Evolutionary conservation across 371 early-diverging fungal species (phyloP).

Genomic region (Actinomortierella wolfii): DNA sequence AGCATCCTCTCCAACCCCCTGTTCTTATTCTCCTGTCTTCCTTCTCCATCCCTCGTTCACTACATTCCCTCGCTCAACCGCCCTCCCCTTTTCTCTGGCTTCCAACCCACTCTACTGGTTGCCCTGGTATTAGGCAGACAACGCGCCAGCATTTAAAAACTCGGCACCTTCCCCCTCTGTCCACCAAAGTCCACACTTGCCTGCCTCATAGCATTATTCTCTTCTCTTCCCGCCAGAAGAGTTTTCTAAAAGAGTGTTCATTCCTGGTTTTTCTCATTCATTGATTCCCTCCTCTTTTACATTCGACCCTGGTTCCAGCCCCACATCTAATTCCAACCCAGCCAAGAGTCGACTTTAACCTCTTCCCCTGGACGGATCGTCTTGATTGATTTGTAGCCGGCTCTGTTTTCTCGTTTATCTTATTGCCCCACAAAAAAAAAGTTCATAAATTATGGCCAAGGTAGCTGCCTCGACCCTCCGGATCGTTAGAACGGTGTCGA

Average conservation of each 20-base stretch:
- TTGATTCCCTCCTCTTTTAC: not conserved
- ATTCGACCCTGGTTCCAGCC: not conserved
- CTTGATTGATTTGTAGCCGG: not conserved
- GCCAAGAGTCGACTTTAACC: not conserved
- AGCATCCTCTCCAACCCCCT: not conserved
- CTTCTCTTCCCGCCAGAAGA: too few relatives aligned
- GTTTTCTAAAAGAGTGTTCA: too few relatives aligned
- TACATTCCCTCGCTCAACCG: too few relatives aligned
- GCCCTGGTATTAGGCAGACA: too few relatives aligned
- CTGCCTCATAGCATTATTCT: too few relatives aligned
- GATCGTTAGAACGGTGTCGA: too few relatives aligned
- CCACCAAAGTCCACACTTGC: too few relatives aligned
- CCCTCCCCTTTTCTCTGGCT: too few relatives aligned
- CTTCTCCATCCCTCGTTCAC: not conserved
- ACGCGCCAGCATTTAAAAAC: too few relatives aligned
- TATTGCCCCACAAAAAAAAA: not conserved
- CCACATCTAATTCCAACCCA: not conserved
- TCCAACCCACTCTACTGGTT: too few relatives aligned
- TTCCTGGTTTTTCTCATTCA: not conserved
- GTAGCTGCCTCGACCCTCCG: not conserved
- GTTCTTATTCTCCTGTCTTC: not conserved
- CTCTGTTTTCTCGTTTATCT: not conserved
- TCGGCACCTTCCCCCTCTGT: too few relatives aligned
- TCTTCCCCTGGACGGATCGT: not conserved
- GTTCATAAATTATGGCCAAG: not conserved